Conservation (phyloP, 345 rosid genomes). For the Clarkia xantiana region DNA sequence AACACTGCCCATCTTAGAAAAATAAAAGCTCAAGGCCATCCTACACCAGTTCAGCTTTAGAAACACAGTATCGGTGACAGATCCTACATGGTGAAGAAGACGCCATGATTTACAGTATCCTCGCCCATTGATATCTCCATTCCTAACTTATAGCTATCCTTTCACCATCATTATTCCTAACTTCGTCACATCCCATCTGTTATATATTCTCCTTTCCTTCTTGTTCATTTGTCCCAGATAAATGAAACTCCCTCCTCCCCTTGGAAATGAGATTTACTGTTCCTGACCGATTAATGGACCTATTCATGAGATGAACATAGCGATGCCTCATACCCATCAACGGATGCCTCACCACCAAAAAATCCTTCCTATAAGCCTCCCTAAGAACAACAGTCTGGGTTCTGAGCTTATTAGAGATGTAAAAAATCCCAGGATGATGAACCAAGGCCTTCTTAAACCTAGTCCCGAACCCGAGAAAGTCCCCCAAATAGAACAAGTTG, state of each 20-base stretch:
- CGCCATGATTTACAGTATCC: no score
- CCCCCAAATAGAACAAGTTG: slow-evolving; percentile 49
- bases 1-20: no score
- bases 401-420: slow-evolving; percentile 63
- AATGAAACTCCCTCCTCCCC: neutral
- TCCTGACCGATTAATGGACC: neutral
- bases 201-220: neutral
- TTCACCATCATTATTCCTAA: no score
- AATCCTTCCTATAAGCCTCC: slow-evolving; percentile 60
- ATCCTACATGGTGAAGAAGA: no score
- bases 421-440: slow-evolving; percentile 81
- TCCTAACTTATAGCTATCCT: no score
- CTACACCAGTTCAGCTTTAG: no score
- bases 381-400: slow-evolving; percentile 70
- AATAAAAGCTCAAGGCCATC: no score
- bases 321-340: slow-evolving; percentile 74
- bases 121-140: no score
- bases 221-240: neutral
- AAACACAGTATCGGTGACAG: no score
- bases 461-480: slow-evolving; percentile 46
- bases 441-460: slow-evolving; percentile 50
- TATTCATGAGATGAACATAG: slow-evolving; percentile 57
- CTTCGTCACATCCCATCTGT: no score
- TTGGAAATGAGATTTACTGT: slow-evolving; percentile 5
- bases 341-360: slow-evolving; percentile 53